A percentile compares a stretch with the other conserved stretches of the same genome.
phyloP scores from a whole-genome alignment of 345 rosid genomes.

The Linum lewisii region DNA sequence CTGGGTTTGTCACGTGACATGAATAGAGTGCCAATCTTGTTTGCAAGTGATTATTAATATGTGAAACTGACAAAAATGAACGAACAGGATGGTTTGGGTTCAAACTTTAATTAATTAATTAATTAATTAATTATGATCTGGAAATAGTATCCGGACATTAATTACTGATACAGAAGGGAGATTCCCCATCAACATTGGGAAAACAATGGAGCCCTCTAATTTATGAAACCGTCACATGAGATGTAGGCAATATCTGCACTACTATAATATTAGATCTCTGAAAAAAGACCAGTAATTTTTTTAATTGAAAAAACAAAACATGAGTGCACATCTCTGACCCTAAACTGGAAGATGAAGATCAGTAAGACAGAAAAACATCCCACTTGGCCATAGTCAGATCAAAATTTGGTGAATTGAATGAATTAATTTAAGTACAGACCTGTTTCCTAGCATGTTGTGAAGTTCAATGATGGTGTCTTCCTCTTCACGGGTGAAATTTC shows the following conservation, averaged over 20 bases:
- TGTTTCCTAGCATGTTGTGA: conserved; percentile 3
- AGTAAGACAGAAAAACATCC: background rate
- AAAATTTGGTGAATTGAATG: background rate
- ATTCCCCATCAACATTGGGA: background rate
- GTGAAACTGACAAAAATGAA: too few species aligned
- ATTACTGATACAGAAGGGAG: background rate
- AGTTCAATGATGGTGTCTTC: background rate
- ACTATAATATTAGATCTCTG: background rate
- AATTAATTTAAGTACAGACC: background rate
- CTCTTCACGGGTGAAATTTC: background rate
- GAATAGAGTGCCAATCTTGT: background rate
- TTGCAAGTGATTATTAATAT: background rate
- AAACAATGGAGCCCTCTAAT: background rate
- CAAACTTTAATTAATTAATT: too few species aligned
- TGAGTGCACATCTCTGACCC: background rate
- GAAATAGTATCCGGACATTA: background rate
- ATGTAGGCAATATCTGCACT: background rate
- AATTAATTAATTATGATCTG: background rate
- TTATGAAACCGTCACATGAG: background rate
- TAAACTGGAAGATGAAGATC: background rate
- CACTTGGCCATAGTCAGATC: background rate
- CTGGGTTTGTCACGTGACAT: background rate
- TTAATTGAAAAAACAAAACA: too few species aligned
- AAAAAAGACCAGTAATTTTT: background rate
- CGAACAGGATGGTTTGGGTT: background rate